phyloP scores from a whole-genome alignment of 2,329 filamentous ascomycete species.

The Diaporthe citriasiana region DNA sequence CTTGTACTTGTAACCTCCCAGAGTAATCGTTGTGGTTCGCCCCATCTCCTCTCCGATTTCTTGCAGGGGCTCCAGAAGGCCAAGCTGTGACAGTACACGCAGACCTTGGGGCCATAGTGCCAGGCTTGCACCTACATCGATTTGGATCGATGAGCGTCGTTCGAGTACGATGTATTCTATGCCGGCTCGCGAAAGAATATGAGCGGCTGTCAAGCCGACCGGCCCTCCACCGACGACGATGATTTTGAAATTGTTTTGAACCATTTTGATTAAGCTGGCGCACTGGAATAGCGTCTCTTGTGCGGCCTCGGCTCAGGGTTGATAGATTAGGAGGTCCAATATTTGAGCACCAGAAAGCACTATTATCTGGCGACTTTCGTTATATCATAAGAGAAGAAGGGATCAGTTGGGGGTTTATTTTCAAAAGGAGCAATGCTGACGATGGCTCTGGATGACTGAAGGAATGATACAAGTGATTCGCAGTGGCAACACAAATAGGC shows the following conservation, averaged over 20 bases:
- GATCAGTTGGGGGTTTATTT: too few relatives aligned
- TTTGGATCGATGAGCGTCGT: constrained; percentile 46
- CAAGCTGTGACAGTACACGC: constrained; percentile 53
- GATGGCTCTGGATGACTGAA: too few relatives aligned
- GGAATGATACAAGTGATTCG: neutral
- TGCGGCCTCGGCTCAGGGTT: too few relatives aligned
- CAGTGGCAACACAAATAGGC: neutral
- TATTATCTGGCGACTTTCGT: too few relatives aligned
- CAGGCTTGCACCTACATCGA: constrained; percentile 51
- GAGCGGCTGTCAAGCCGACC: constrained; percentile 49
- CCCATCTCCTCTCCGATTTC: constrained; percentile 24
- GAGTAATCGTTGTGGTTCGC: neutral
- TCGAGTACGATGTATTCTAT: constrained; percentile 58
- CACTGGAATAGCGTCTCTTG: neutral
- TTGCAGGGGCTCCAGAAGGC: constrained; percentile 49
- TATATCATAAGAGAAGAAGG: too few relatives aligned
- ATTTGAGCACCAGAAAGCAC: too few relatives aligned
- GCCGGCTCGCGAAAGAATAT: constrained; percentile 48
- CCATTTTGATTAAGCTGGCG: neutral
- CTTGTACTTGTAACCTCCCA: neutral
- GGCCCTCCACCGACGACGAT: constrained; percentile 51
- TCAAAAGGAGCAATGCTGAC: neutral
- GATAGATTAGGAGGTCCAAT: rapidly evolving
- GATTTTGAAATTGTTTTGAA: constrained; percentile 42
- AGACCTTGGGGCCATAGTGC: constrained; percentile 49